phyloP scores from a whole-genome alignment of 1,284 basidiomycete genomes.

The Somion occarium region DNA sequence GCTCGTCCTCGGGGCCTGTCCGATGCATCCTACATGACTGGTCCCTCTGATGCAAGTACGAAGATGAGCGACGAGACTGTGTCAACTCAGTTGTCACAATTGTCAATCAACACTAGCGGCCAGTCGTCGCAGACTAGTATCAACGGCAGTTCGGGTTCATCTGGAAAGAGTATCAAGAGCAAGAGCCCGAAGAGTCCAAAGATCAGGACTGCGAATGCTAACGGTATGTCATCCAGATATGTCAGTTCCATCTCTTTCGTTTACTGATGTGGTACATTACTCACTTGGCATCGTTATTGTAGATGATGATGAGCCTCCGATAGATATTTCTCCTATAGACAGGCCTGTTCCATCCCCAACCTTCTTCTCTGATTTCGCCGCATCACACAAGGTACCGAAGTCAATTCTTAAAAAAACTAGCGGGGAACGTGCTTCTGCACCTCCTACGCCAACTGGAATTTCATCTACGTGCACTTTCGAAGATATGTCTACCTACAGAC shows the following conservation, averaged over 20 bases:
- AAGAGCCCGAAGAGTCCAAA: background rate
- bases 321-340: background rate
- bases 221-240: constrained; percentile 1
- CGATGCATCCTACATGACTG: constrained; percentile 34
- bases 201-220: background rate
- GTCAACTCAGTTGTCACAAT: constrained; percentile 10
- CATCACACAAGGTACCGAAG: no score
- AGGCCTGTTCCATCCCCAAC: no score
- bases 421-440: no score
- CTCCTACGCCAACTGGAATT: no score
- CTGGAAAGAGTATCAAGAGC: background rate
- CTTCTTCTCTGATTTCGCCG: no score
- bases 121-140: constrained; percentile 7
- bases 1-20: constrained; percentile 48
- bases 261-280: background rate
- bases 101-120: constrained; percentile 8
- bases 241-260: background rate
- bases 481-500: no score
- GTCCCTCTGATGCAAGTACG: constrained; percentile 12
- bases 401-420: no score
- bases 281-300: background rate
- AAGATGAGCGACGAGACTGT: constrained; percentile 14
- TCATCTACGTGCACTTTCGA: no score
- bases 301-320: constrained; percentile 1
- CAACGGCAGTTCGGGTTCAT: background rate